A percentile compares a stretch with the other conserved stretches of the same genome.
Conservation (phyloP, 1,284 basidiomycete species). For the Paramarasmius palmivorus region DNA sequence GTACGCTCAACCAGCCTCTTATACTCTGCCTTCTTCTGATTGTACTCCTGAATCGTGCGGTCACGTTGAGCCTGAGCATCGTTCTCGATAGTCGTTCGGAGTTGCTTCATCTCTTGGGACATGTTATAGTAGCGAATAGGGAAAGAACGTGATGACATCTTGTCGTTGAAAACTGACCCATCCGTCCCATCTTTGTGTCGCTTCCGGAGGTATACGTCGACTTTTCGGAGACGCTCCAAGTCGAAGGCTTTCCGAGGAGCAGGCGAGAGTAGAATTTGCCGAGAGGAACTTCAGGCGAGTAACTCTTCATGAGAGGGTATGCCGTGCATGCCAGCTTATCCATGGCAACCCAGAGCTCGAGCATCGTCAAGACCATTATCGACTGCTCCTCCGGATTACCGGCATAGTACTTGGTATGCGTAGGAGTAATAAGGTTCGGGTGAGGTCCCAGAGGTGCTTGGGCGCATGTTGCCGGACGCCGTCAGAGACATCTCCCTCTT, state of each 20-base stretch:
- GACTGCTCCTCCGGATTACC: constrained; percentile 1
- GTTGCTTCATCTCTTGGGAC: not conserved
- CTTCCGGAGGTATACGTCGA: not conserved
- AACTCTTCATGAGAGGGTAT: not conserved
- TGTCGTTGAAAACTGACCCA: not conserved
- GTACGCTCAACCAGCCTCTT: not conserved
- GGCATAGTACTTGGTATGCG: not conserved
- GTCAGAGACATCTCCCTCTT: too few species aligned
- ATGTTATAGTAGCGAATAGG: not conserved
- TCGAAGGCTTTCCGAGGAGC: not conserved
- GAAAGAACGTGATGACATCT: not conserved
- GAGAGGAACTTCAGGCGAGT: not conserved
- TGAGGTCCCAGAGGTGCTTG: too few species aligned
- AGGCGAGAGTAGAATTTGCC: not conserved
- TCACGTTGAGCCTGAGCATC: not conserved
- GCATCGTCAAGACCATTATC: constrained; percentile 5
- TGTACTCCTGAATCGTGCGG: not conserved
- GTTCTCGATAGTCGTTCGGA: not conserved
- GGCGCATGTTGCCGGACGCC: too few species aligned
- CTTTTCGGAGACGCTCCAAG: not conserved
- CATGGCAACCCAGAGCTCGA: constrained; percentile 7
- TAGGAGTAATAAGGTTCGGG: too few species aligned
- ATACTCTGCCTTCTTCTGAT: not conserved
- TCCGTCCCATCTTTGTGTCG: not conserved
- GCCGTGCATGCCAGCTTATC: not conserved